Percentiles rank a stretch among this genome's conserved stretches.
Conservation (phyloP, 2,329 filamentous ascomycete genomes). For the Dothidotthia symphoricarpi region DNA sequence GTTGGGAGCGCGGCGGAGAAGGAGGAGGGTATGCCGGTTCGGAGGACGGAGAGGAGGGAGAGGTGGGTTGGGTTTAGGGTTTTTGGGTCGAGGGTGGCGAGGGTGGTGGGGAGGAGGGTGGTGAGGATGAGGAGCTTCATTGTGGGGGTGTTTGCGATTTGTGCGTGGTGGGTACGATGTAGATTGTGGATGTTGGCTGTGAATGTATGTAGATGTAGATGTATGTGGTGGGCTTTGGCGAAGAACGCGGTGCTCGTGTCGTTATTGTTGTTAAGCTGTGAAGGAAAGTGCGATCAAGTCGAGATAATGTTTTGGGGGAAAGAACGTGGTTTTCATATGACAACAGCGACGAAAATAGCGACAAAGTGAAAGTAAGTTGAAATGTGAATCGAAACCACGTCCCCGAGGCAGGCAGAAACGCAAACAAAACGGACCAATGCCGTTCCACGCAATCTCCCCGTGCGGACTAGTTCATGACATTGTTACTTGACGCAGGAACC, state of each 20-base stretch:
- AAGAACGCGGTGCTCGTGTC: no score
- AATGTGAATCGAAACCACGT: not conserved
- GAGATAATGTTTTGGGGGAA: no score
- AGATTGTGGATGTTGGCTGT: not conserved
- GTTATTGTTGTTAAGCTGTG: no score
- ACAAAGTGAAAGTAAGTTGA: no score
- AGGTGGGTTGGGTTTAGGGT: constrained; percentile 15
- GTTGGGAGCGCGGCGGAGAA: constrained; percentile 6
- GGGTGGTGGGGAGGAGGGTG: not conserved
- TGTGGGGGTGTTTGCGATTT: not conserved
- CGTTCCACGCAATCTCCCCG: not conserved
- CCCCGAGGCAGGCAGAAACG: not conserved
- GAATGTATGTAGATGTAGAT: no score
- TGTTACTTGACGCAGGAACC: no score
- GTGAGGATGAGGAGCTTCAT: no score
- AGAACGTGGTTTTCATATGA: no score
- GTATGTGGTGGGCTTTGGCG: no score
- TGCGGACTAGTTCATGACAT: not conserved
- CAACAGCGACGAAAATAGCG: no score
- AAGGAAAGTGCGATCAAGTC: no score
- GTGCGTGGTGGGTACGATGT: not conserved
- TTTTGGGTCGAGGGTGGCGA: constrained; percentile 7
- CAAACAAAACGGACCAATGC: not conserved
- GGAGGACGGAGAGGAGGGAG: constrained; percentile 17
- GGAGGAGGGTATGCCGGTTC: constrained; percentile 13